Base-by-base conservation (phyloP, 2,329 filamentous ascomycete genomes). In the Nothophaeocryptopus gaeumannii region DNA sequence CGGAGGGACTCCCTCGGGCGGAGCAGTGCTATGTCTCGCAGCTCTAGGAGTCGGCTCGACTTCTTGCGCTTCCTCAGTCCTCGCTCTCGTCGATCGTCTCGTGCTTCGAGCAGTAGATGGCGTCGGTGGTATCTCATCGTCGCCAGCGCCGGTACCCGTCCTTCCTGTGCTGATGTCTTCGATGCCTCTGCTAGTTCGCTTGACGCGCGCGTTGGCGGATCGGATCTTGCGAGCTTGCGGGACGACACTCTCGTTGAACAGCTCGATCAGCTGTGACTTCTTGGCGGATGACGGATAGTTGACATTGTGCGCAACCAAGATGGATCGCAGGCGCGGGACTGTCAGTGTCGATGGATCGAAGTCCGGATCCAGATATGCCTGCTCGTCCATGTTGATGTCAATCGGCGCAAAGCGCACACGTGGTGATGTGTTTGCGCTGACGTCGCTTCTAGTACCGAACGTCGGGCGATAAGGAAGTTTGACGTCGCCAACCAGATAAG, bases 231-330 rank as follows among this genome's bases (percentile, higher is more conserved):
- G 81, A 2, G 89, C 85, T 62, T 92, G 85, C 0, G 92, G 87
- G 4, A 88, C 73, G 26, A 99, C 80, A 56, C 93, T 76, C 30
- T 86, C 78, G 65, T 86, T 84, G 71, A 99, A 90, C 39, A 97
- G 82, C 7, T 87, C 83, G 53, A 99, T 78, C 15, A 99, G 82
- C 65, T 95, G 86, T 0, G 83, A 75, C 74, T 99, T 99, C 74
- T 97, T 99, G 10, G 93, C 90, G 4, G 85, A 91, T 0, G 89
- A 85, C 5, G 91, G 86, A 67, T 96, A 97, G 33, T 83, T 74
- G 63, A 97, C 77, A 67, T 90, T 87, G 73, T 99, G 89, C 58
- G 84, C 86, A 63, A 97, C 88, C 50, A 99, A 82, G 58, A 97
- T 95, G 41, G 88, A 92, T 63, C 93, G 88, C 61, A 99, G 77